Conservation (phyloP, 2,329 filamentous ascomycete genomes). For the Dothiorella sarmentorum region DNA sequence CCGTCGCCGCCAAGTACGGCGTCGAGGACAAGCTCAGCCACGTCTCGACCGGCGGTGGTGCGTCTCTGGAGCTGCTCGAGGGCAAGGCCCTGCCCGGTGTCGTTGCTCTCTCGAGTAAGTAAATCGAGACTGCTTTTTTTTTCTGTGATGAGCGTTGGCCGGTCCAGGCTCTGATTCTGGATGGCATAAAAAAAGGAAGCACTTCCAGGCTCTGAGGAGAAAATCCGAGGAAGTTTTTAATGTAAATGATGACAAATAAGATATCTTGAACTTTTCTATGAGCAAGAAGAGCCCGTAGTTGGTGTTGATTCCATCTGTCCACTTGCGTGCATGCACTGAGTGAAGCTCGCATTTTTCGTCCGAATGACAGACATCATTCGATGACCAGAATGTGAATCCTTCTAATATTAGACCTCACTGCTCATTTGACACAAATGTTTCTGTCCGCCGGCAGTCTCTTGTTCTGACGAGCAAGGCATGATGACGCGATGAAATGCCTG, state of each 20-base stretch:
- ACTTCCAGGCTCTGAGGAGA: slow-evolving; percentile 6
- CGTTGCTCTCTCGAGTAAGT: slow-evolving; percentile 77
- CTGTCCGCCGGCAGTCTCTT: background rate
- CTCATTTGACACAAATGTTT: background rate
- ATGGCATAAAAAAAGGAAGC: slow-evolving; percentile 17
- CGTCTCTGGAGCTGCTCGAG: slow-evolving; percentile 92
- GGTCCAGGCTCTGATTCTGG: slow-evolving; percentile 14
- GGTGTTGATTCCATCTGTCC: too few relatives aligned
- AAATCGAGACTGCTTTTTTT: too few relatives aligned
- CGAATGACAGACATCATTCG: too few relatives aligned
- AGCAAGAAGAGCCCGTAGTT: background rate
- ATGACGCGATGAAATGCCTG: background rate
- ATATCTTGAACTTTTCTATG: background rate
- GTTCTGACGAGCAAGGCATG: background rate
- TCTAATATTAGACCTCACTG: background rate
- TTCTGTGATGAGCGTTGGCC: background rate
- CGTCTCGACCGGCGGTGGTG: slow-evolving; percentile 94
- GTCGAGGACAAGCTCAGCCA: slow-evolving; percentile 97
- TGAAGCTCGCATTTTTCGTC: background rate
- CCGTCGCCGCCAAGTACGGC: slow-evolving; percentile 94
- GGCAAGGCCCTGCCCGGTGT: slow-evolving; percentile 97
- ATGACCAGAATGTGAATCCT: background rate
- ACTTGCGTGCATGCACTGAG: background rate
- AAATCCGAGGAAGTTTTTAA: slow-evolving; percentile 3
- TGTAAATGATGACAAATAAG: slow-evolving; percentile 14